Evolutionary conservation across 208 protist genomes (phyloP).

Genomic region (Acanthamoeba castellanii): DNA sequence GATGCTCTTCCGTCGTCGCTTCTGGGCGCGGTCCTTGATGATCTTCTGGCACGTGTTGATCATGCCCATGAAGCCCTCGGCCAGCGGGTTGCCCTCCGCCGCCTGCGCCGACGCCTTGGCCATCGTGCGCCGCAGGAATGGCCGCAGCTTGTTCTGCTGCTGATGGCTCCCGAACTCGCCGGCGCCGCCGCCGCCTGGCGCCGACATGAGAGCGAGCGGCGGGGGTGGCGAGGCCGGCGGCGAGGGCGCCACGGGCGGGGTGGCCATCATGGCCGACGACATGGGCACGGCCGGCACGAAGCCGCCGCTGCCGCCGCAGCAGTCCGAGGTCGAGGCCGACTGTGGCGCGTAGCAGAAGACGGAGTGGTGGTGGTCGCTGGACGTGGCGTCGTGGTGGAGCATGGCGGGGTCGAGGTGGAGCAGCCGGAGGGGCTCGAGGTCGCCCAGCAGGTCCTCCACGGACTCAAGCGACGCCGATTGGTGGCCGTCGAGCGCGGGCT

Average conservation of each 20-base stretch:
- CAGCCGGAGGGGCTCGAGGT: constrained; percentile 13
- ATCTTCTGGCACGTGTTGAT: constrained; percentile 65
- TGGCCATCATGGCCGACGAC: constrained; percentile 32
- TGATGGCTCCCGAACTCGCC: too few species aligned
- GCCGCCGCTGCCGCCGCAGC: not conserved
- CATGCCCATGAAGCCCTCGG: constrained; percentile 56
- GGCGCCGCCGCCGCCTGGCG: not conserved
- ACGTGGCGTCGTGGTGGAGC: not conserved
- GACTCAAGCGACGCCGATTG: not conserved
- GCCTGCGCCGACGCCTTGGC: constrained; percentile 34
- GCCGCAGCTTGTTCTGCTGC: not conserved
- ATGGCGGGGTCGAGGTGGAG: constrained; percentile 12
- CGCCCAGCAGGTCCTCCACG: constrained; percentile 10
- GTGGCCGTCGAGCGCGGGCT: not conserved
- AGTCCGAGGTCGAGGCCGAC: not conserved
- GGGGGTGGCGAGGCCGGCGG: constrained; percentile 28
- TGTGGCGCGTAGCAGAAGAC: not conserved
- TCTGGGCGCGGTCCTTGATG: constrained; percentile 45
- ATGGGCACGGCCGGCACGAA: constrained; percentile 4
- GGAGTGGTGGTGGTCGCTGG: not conserved
- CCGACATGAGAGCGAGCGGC: not conserved
- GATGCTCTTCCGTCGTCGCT: constrained; percentile 36
- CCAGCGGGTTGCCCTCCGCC: constrained; percentile 35
- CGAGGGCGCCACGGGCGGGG: not conserved
- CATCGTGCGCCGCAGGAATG: constrained; percentile 43